Percentiles rank a stretch among this genome's conserved stretches.
phyloP scores from a whole-genome alignment of 2,329 filamentous ascomycete genomes.

The Xylariales sp. region DNA sequence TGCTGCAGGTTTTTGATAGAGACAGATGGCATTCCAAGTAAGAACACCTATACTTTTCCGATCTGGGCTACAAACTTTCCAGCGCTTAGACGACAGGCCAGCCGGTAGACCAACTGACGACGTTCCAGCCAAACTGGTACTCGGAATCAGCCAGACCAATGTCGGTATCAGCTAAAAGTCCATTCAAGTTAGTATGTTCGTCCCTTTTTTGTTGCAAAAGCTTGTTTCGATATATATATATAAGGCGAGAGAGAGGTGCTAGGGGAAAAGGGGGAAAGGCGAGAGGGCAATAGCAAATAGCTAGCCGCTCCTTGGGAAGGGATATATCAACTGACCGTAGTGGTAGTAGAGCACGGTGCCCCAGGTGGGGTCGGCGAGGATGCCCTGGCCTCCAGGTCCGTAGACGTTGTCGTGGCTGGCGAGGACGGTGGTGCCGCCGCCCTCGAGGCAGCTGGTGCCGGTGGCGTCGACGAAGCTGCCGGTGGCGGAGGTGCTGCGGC shows the following conservation, averaged over 20 bases:
- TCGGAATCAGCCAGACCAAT: conserved; percentile 45
- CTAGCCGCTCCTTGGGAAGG: no score
- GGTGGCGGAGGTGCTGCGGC: conserved; percentile 47
- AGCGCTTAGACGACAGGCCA: conserved; percentile 38
- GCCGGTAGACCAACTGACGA: conserved; percentile 33
- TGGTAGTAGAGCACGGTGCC: conserved; percentile 60
- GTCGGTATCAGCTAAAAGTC: conserved; percentile 46
- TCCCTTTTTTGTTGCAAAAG: no score
- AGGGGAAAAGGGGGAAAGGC: no score
- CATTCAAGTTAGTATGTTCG: no score
- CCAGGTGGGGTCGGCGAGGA: conserved; percentile 42
- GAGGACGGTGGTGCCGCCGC: conserved; percentile 56
- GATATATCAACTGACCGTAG: conserved; percentile 36
- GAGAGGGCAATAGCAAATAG: no score
- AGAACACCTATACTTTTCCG: no score
- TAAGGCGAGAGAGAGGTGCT: no score
- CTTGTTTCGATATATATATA: no score
- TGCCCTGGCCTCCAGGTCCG: conserved; percentile 59
- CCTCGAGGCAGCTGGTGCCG: conserved; percentile 47
- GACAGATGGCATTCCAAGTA: no score
- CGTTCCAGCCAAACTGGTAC: conserved; percentile 42
- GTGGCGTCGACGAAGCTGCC: conserved; percentile 53
- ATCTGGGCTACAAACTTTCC: no score
- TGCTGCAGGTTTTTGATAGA: no score
- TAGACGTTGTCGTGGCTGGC: conserved; percentile 54